These are phyloP conservation scores for Hyaloraphidium curvatum DNA, from an alignment of 192 early-diverging fungal species.

Conservation along the genomic window DNA sequence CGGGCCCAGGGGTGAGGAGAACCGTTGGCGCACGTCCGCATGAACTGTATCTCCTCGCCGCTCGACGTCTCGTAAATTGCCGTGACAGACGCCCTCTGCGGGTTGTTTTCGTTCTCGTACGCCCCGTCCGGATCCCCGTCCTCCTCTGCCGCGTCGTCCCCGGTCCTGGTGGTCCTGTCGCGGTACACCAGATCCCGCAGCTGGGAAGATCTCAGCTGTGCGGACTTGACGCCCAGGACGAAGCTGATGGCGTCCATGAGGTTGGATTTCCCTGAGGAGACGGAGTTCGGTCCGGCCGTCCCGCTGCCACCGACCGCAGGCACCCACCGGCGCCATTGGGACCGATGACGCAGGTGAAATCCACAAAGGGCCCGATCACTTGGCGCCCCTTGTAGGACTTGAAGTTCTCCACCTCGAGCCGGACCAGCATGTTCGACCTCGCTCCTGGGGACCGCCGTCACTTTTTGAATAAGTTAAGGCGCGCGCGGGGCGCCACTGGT, in stretches of 20 bases:
- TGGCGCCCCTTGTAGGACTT: slow-evolving; percentile 95
- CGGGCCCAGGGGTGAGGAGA: too few relatives aligned
- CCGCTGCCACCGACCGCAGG: background rate
- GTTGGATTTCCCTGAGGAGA: slow-evolving; percentile 73
- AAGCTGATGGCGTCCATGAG: slow-evolving; percentile 99
- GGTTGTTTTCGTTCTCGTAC: slow-evolving; percentile 21
- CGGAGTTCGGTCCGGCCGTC: background rate
- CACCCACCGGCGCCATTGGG: slow-evolving; percentile 80
- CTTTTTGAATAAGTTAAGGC: too few relatives aligned
- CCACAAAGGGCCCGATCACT: slow-evolving; percentile 72
- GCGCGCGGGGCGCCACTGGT: too few relatives aligned
- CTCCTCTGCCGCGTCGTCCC: slow-evolving; percentile 1
- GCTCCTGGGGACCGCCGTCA: too few relatives aligned
- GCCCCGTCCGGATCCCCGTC: slow-evolving; percentile 15
- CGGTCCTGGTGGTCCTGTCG: slow-evolving; percentile 24
- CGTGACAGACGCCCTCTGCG: slow-evolving; percentile 50
- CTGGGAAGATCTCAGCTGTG: slow-evolving; percentile 74
- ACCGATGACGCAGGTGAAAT: slow-evolving; percentile 79
- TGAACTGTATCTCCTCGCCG: slow-evolving; percentile 42
- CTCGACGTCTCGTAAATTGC: slow-evolving; percentile 61
- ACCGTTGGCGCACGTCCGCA: slow-evolving; percentile 54
- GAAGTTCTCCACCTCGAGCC: slow-evolving; percentile 92
- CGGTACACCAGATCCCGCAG: slow-evolving; percentile 85
- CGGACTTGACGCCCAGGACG: slow-evolving; percentile 84
- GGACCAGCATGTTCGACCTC: slow-evolving; percentile 29